Conservation (phyloP, 1,284 basidiomycete species). For the Bondarzewia mesenterica region DNA sequence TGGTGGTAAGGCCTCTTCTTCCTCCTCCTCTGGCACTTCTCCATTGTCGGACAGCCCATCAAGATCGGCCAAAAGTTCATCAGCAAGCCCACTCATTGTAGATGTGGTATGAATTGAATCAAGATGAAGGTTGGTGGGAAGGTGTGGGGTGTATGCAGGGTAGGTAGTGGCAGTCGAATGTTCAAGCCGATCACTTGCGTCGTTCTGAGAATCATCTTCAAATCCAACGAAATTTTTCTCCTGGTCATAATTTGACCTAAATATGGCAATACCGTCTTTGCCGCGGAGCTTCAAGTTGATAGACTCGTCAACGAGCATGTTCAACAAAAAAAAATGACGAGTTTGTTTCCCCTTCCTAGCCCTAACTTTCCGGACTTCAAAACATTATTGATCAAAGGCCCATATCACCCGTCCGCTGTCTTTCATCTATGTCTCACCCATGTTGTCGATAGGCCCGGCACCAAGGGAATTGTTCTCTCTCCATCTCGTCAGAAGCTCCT, state of each 20-base stretch:
- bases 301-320: no score
- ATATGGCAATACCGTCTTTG: no score
- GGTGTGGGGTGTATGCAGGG: not conserved
- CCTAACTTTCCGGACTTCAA: conserved; percentile 22
- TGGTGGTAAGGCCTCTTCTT: conserved; percentile 34
- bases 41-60: conserved; percentile 67
- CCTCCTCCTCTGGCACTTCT: conserved; percentile 32
- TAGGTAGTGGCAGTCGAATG: no score
- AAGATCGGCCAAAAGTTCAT: conserved; percentile 85
- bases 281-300: no score
- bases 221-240: no score
- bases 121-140: no score
- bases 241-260: no score
- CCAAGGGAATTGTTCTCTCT: conserved; percentile 41
- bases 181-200: no score
- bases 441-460: conserved; percentile 22
- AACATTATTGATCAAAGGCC: conserved; percentile 25
- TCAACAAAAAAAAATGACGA: no score
- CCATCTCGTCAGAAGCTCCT: conserved; percentile 37
- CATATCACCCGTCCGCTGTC: conserved; percentile 29
- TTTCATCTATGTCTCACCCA: conserved; percentile 41
- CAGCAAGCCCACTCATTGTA: conserved; percentile 73
- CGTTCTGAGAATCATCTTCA: no score
- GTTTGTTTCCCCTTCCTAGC: conserved; percentile 14
- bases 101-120: not conserved